These are phyloP conservation scores for Jacaranda mimosifolia DNA, from an alignment of 257 asterid genomes.

Conservation along the genomic window DNA sequence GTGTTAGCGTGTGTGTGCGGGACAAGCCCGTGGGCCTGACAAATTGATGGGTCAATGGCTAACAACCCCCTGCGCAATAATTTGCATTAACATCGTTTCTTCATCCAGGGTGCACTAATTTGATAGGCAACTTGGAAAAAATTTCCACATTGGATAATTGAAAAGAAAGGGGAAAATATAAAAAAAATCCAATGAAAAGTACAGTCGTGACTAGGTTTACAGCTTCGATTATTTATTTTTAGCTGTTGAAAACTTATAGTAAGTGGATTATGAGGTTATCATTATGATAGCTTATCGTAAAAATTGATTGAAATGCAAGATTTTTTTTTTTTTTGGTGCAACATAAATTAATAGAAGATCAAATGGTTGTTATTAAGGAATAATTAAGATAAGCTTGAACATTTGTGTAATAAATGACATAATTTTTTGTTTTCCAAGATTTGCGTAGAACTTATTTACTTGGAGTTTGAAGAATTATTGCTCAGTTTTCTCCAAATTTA, in stretches of 20 bases:
- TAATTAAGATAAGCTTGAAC: too few species aligned
- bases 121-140: conserved; percentile 20
- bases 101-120: not conserved
- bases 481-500: too few species aligned
- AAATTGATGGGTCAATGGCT: conserved; percentile 3
- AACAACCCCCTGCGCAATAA: not conserved
- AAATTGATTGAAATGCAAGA: not conserved
- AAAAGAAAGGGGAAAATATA: too few species aligned
- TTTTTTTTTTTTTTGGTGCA: too few species aligned
- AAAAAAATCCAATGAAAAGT: too few species aligned
- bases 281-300: conserved; percentile 7
- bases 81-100: not conserved
- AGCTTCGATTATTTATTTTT: not conserved
- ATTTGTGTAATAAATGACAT: too few species aligned
- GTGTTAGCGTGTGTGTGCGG: conserved; percentile 13
- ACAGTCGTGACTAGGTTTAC: not conserved
- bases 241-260: not conserved
- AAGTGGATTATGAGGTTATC: not conserved
- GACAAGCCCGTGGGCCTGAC: conserved; percentile 4
- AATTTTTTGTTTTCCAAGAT: too few species aligned
- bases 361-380: too few species aligned
- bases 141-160: not conserved
- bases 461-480: too few species aligned
- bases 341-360: too few species aligned
- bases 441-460: too few species aligned